Percentiles rank a stretch among this genome's conserved stretches.
These are phyloP conservation scores for Kurtzmaniella quercitrusa DNA, from an alignment of 1,139 yeast genomes.

Conservation along the genomic window DNA sequence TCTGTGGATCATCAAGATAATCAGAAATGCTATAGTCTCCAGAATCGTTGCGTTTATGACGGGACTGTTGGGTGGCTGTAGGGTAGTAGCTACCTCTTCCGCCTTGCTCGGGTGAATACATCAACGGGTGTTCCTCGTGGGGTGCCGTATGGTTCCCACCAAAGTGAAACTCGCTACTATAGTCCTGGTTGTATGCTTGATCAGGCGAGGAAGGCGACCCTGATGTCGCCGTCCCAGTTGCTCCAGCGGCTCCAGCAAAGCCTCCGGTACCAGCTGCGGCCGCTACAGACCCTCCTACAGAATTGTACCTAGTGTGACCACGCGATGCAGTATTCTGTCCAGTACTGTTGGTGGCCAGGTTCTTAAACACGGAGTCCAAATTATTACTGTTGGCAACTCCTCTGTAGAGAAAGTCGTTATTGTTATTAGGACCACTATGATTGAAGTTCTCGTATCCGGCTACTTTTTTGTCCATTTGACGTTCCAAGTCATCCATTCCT, in stretches of 20 bases:
- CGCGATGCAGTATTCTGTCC: conserved; percentile 16
- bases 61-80: not conserved
- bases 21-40: conserved; percentile 14
- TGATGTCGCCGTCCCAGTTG: conserved; percentile 6
- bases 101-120: conserved; percentile 4
- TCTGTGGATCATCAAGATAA: conserved; percentile 11
- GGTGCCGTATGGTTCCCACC: conserved; percentile 1
- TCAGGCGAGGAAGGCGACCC: not conserved
- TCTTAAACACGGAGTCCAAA: conserved; percentile 37
- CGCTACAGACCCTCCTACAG: conserved; percentile 3
- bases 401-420: conserved; percentile 39
- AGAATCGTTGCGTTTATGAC: conserved; percentile 9
- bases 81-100: conserved; percentile 2
- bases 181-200: not conserved
- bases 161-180: conserved; percentile 5
- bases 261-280: conserved; percentile 2
- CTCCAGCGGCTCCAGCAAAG: conserved; percentile 7
- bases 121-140: conserved; percentile 9
- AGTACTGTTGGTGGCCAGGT: conserved; percentile 21
- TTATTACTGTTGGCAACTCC: conserved; percentile 46
- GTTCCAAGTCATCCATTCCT: conserved; percentile 21
- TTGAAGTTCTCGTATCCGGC: conserved; percentile 6
- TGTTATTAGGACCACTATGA: conserved; percentile 11
- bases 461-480: conserved; percentile 17
- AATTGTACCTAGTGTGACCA: conserved; percentile 10